Percentiles rank a stretch among this genome's conserved stretches.
phyloP scores from a whole-genome alignment of 495 filamentous ascomycete species.

The Parachaetomium inaequale region DNA sequence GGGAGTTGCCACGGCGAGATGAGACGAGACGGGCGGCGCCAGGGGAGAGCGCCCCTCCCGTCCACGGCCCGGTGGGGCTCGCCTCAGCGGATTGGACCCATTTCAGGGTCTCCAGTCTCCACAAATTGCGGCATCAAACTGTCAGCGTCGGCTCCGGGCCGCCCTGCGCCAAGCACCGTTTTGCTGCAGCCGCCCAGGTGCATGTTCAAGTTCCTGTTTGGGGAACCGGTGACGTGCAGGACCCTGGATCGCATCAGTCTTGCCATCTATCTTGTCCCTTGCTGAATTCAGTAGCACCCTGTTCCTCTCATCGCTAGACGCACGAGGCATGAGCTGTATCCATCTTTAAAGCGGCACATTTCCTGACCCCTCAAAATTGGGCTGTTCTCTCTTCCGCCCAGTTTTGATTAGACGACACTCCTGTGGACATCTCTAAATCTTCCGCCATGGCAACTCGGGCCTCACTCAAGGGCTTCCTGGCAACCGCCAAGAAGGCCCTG shows the following conservation, averaged over 20 bases:
- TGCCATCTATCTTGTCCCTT: too few relatives aligned
- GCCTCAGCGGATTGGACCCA: background rate
- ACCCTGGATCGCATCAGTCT: too few relatives aligned
- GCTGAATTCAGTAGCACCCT: too few relatives aligned
- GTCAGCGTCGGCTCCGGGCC: constrained; percentile 2
- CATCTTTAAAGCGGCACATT: background rate
- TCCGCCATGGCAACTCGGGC: constrained; percentile 17
- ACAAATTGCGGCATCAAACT: background rate
- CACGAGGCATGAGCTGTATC: too few relatives aligned
- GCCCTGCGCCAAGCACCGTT: constrained; percentile 3
- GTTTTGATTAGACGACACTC: background rate
- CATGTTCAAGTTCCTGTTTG: background rate
- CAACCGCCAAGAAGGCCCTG: constrained; percentile 41
- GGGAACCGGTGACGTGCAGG: too few relatives aligned
- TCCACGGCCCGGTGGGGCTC: too few relatives aligned
- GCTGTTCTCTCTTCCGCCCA: background rate
- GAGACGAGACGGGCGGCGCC: too few relatives aligned
- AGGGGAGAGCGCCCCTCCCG: too few relatives aligned
- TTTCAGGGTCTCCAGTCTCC: background rate
- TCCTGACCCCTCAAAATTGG: background rate
- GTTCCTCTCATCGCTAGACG: too few relatives aligned
- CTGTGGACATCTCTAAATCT: background rate
- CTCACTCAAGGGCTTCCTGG: constrained; percentile 38
- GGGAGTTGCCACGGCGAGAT: too few relatives aligned
- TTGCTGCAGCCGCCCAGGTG: background rate